phyloP scores from a whole-genome alignment of 208 protist genomes.

The Trypanosoma congolense region DNA sequence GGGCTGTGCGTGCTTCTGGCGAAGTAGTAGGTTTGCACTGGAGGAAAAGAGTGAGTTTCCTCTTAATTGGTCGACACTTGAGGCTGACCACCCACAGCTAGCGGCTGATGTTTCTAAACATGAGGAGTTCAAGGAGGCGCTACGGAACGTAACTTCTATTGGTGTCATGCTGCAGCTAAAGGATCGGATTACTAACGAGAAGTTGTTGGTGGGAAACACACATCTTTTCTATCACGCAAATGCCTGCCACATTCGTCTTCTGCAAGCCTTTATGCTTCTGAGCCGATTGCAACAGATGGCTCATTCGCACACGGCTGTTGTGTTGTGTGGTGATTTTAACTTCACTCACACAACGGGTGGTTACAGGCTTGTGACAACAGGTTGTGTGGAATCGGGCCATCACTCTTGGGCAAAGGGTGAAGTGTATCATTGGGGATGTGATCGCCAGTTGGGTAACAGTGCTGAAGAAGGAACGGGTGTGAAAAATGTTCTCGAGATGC shows the following conservation, averaged over 20 bases:
- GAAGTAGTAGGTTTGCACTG: slow-evolving; percentile 42
- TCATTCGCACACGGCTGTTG: slow-evolving; percentile 21
- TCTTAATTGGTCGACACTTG: slow-evolving; percentile 60
- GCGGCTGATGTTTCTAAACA: slow-evolving; percentile 34
- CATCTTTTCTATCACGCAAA: slow-evolving; percentile 91
- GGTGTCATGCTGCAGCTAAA: slow-evolving; percentile 33
- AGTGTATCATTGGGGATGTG: slow-evolving; percentile 82
- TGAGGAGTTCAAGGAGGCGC: slow-evolving; percentile 58
- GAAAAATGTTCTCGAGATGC: no score
- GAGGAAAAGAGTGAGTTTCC: slow-evolving; percentile 28
- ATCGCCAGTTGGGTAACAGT: slow-evolving; percentile 57
- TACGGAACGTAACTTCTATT: slow-evolving; percentile 59
- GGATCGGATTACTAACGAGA: slow-evolving; percentile 33
- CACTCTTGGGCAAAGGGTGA: slow-evolving; percentile 82
- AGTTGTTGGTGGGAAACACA: slow-evolving; percentile 83
- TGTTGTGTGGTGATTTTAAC: slow-evolving; percentile 89
- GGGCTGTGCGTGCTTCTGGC: slow-evolving; percentile 69
- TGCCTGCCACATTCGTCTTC: slow-evolving; percentile 84
- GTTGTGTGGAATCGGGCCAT: slow-evolving; percentile 53
- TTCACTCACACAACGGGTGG: slow-evolving; percentile 75
- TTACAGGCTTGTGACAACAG: slow-evolving; percentile 76
- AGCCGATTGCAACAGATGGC: slow-evolving; percentile 25
- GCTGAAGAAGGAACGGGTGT: slow-evolving; percentile 23
- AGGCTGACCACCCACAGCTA: slow-evolving; percentile 29
- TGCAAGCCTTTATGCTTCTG: slow-evolving; percentile 78